These are phyloP conservation scores for Hyaloraphidium curvatum DNA, from an alignment of 192 early-diverging fungal species.

Conservation along the genomic window DNA sequence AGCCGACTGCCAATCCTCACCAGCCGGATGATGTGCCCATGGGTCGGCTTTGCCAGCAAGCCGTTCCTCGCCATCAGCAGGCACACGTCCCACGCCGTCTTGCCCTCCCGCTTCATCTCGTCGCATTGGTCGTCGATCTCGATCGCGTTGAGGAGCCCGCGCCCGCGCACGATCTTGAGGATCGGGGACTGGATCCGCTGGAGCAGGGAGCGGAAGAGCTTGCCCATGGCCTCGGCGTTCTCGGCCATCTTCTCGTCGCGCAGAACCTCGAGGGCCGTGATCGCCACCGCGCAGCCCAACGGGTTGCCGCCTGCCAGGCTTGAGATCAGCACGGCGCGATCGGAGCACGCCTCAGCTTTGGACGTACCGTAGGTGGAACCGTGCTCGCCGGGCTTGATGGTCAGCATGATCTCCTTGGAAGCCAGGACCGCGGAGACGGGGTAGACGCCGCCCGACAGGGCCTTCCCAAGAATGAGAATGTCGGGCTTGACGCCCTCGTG, in stretches of 20 bases:
- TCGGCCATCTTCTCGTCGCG: constrained; percentile 83
- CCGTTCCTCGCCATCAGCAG: constrained; percentile 80
- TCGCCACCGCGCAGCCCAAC: constrained; percentile 79
- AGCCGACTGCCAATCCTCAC: constrained; percentile 4
- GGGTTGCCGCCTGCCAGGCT: too few relatives aligned
- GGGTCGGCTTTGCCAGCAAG: constrained; percentile 93
- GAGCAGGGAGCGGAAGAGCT: constrained; percentile 64
- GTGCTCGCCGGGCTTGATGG: constrained; percentile 79
- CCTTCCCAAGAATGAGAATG: constrained; percentile 89
- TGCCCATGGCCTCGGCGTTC: constrained; percentile 52
- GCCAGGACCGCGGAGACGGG: constrained; percentile 89
- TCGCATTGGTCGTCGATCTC: constrained; percentile 70
- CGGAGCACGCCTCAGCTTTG: too few relatives aligned
- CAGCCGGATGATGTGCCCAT: constrained; percentile 92
- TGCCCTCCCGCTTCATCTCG: constrained; percentile 13
- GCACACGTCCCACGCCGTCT: constrained; percentile 96
- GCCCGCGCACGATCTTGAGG: constrained; percentile 64
- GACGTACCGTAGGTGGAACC: constrained; percentile 94
- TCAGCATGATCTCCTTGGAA: constrained; percentile 58
- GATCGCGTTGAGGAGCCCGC: constrained; percentile 88
- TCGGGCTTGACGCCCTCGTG: constrained; percentile 85
- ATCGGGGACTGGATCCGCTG: constrained; percentile 57
- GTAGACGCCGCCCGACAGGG: constrained; percentile 91
- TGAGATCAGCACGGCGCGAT: too few relatives aligned
- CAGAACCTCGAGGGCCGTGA: constrained; percentile 84